Conservation (phyloP, 2,329 filamentous ascomycete species). For the Ophiostoma montium region DNA sequence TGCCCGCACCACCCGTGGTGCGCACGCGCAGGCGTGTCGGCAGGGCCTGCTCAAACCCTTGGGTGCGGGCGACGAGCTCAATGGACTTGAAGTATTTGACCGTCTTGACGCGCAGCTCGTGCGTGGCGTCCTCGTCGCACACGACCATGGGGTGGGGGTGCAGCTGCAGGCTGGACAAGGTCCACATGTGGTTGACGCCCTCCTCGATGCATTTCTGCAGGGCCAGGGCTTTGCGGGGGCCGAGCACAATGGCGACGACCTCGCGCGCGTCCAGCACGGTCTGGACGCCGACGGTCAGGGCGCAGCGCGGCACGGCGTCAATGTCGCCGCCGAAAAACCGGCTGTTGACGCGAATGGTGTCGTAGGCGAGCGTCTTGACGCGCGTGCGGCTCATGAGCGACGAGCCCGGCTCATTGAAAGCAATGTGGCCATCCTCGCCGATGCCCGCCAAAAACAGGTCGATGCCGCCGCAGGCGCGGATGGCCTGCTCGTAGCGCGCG, state of each 20-base stretch:
- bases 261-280: slow-evolving; percentile 53
- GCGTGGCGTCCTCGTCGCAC: slow-evolving; percentile 57
- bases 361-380: slow-evolving; percentile 65
- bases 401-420: slow-evolving; percentile 69
- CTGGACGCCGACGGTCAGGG: slow-evolving; percentile 46
- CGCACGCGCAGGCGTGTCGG: slow-evolving; percentile 38
- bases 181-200: slow-evolving; percentile 70
- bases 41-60: slow-evolving; percentile 32
- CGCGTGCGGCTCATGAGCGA: slow-evolving; percentile 55
- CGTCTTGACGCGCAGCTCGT: slow-evolving; percentile 51
- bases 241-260: slow-evolving; percentile 60
- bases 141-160: slow-evolving; percentile 62
- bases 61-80: slow-evolving; percentile 35
- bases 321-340: slow-evolving; percentile 57
- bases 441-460: slow-evolving; percentile 67
- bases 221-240: slow-evolving; percentile 57
- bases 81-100: slow-evolving; percentile 51
- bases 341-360: slow-evolving; percentile 63
- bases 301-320: slow-evolving; percentile 52
- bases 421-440: slow-evolving; percentile 65
- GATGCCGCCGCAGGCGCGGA: slow-evolving; percentile 54
- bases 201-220: slow-evolving; percentile 61
- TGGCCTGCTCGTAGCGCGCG: slow-evolving; percentile 57
- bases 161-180: slow-evolving; percentile 56
- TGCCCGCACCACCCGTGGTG: slow-evolving; percentile 18